Evolutionary conservation across 208 protist species (phyloP).

Genomic region (Kentomonas sorsogonicus): DNA sequence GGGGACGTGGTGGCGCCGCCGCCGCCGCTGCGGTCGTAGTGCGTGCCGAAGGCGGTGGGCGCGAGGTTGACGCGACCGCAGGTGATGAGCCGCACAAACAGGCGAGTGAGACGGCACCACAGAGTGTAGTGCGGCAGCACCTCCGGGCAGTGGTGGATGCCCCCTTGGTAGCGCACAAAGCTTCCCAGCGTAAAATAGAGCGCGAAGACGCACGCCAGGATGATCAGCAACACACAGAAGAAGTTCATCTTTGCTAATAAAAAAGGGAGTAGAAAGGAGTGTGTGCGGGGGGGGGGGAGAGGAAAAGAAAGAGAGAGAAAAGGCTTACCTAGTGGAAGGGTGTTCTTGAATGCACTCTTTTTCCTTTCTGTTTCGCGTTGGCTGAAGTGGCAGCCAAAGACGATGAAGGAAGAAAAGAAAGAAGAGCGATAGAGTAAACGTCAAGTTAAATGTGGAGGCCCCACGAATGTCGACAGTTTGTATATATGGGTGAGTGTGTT

Average conservation of each 20-base stretch:
- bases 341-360: not conserved
- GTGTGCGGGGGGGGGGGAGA: not conserved
- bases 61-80: constrained; percentile 33
- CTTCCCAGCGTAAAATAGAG: constrained; percentile 66
- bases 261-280: not conserved
- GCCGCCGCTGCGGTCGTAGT: not conserved
- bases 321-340: not conserved
- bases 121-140: constrained; percentile 74
- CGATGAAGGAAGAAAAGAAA: too few relatives aligned
- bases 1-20: constrained; percentile 7
- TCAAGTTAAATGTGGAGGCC: too few relatives aligned
- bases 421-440: too few relatives aligned
- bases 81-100: constrained; percentile 29
- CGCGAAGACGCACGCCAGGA: constrained; percentile 20
- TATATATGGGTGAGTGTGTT: too few relatives aligned
- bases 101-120: constrained; percentile 35
- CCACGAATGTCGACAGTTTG: too few relatives aligned
- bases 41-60: not conserved
- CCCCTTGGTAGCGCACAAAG: constrained; percentile 65
- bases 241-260: too few relatives aligned
- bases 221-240: constrained; percentile 27
- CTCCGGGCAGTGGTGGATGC: constrained; percentile 60
- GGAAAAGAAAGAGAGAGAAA: constrained; percentile 9
- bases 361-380: too few relatives aligned
- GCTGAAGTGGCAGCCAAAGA: too few relatives aligned